Percentiles rank a stretch among this genome's conserved stretches.
phyloP scores from a whole-genome alignment of 2,329 filamentous ascomycete genomes.

The Monilinia vaccinii-corymbosi region DNA sequence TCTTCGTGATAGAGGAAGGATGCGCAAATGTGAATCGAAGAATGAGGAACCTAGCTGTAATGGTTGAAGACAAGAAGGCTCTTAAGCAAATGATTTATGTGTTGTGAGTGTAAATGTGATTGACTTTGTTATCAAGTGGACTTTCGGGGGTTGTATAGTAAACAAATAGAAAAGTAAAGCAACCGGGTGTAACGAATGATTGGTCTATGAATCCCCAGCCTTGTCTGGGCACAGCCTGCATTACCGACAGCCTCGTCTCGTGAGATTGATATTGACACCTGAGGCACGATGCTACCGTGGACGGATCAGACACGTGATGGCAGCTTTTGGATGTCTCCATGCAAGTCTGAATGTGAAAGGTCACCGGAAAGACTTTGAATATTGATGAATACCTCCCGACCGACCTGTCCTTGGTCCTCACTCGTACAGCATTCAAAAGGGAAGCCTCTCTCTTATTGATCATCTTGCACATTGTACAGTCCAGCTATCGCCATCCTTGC shows the following conservation, averaged over 20 bases:
- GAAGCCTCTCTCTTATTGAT: too few species aligned
- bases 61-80: background rate
- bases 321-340: background rate
- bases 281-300: too few species aligned
- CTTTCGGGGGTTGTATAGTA: background rate
- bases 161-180: background rate
- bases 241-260: background rate
- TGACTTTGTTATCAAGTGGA: background rate
- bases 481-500: conserved; percentile 6
- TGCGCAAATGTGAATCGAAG: background rate
- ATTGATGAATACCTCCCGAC: background rate
- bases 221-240: background rate
- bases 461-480: background rate
- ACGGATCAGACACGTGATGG: background rate
- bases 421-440: too few species aligned
- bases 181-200: background rate
- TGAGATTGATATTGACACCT: too few species aligned
- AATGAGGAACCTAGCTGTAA: background rate
- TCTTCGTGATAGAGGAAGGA: conserved; percentile 5
- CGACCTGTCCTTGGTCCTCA: too few species aligned
- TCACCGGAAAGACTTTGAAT: background rate
- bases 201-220: background rate
- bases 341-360: background rate
- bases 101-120: background rate
- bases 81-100: background rate